phyloP scores from a whole-genome alignment of 352 stramenopile genomes.

The Phytophthora pisi region DNA sequence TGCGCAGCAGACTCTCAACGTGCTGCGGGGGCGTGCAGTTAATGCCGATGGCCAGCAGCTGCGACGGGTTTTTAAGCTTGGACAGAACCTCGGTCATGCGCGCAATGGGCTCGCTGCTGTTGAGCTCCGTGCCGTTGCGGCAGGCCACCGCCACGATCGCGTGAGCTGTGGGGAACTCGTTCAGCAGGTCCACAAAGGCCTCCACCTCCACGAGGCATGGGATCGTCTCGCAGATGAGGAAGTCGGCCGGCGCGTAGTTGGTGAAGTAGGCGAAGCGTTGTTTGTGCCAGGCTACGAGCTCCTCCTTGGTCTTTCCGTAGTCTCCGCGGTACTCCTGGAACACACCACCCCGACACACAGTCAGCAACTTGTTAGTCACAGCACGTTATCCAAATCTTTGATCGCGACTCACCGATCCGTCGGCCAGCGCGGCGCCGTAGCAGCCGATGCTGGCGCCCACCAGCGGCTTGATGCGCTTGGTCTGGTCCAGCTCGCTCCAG shows the following conservation, averaged over 20 bases:
- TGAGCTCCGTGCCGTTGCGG: constrained; percentile 63
- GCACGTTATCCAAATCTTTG: constrained; percentile 8
- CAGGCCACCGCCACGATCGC: constrained; percentile 75
- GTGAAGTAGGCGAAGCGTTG: constrained; percentile 77
- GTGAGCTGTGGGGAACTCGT: constrained; percentile 59
- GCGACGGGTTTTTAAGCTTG: constrained; percentile 54
- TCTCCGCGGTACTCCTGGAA: constrained; percentile 86
- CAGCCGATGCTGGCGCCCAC: constrained; percentile 87
- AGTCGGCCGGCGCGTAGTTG: constrained; percentile 55
- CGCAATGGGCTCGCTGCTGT: constrained; percentile 66
- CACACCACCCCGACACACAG: not conserved
- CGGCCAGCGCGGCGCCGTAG: constrained; percentile 81
- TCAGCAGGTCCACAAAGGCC: constrained; percentile 77
- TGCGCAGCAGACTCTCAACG: constrained; percentile 64
- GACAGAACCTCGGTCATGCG: constrained; percentile 48
- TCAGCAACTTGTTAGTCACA: constrained; percentile 5
- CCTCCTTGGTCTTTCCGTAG: constrained; percentile 69
- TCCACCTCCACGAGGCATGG: constrained; percentile 83
- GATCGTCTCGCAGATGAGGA: constrained; percentile 88
- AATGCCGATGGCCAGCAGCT: constrained; percentile 78
- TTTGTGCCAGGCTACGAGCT: constrained; percentile 80
- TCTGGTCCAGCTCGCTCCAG: constrained; percentile 51
- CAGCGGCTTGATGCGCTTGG: constrained; percentile 60
- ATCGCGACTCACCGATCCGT: constrained; percentile 70
- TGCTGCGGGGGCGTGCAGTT: constrained; percentile 86